phyloP scores from a whole-genome alignment of 495 filamentous ascomycete genomes.

The Aspergillus ostianus region DNA sequence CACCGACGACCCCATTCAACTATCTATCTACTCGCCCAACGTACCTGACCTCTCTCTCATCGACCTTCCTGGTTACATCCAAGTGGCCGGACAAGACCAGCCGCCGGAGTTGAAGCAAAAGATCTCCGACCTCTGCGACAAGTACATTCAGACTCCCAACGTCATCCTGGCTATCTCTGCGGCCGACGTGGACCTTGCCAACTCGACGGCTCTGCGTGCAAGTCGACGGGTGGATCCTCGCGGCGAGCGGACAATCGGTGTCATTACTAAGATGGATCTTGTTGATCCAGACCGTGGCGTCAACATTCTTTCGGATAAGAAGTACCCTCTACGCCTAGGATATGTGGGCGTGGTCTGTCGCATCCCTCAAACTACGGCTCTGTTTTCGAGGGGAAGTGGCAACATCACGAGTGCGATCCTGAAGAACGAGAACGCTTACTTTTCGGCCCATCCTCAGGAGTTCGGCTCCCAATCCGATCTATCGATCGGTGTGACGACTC shows the following conservation, averaged over 20 bases:
- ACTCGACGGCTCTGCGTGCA: constrained; percentile 88
- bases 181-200: constrained; percentile 94
- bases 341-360: constrained; percentile 95
- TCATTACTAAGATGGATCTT: constrained; percentile 99
- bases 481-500: constrained; percentile 75
- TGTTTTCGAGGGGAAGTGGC: constrained; percentile 81
- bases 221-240: constrained; percentile 90
- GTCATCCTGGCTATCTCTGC: constrained; percentile 97
- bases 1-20: constrained; percentile 92
- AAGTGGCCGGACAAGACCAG: constrained; percentile 87
- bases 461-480: constrained; percentile 72
- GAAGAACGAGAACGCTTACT: constrained; percentile 86
- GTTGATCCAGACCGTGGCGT: constrained; percentile 80
- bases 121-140: constrained; percentile 95
- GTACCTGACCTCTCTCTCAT: constrained; percentile 96
- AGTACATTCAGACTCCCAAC: constrained; percentile 95
- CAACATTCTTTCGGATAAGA: constrained; percentile 76
- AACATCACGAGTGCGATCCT: constrained; percentile 80
- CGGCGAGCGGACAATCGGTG: constrained; percentile 94
- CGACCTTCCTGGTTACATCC: constrained; percentile 96
- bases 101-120: constrained; percentile 90
- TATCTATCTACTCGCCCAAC: constrained; percentile 90
- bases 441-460: constrained; percentile 76
- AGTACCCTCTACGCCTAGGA: constrained; percentile 92
- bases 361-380: constrained; percentile 66